Evolutionary conservation across 2,329 filamentous ascomycete species (phyloP).

Genomic region (Stylonectria norvegica): DNA sequence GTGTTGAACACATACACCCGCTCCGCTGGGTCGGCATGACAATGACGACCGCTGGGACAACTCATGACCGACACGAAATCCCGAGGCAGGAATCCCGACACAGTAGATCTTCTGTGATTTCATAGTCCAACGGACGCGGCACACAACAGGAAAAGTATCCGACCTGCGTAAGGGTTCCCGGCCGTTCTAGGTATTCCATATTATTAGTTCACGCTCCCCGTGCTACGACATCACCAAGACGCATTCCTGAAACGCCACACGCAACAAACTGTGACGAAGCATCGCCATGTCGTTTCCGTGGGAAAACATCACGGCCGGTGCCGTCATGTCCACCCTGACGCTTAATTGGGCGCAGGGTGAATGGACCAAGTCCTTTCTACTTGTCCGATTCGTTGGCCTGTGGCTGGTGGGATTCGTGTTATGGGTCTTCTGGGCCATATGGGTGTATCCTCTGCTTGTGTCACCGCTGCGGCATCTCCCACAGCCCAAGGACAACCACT

Average conservation of each 20-base stretch:
- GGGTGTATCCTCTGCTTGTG: constrained; percentile 48
- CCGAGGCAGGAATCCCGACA: too few species aligned
- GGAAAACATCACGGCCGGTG: constrained; percentile 22
- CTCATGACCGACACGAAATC: constrained; percentile 4
- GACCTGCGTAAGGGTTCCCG: too few species aligned
- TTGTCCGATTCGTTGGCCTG: constrained; percentile 31
- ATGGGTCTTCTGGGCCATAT: constrained; percentile 40
- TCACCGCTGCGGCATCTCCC: constrained; percentile 50
- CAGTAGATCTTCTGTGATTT: too few species aligned
- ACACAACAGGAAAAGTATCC: too few species aligned
- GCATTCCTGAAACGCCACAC: too few species aligned
- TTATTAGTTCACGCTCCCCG: neutral
- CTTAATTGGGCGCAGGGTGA: constrained; percentile 16
- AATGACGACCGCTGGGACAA: constrained; percentile 14
- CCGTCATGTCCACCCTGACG: constrained; percentile 22
- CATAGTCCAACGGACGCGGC: too few species aligned
- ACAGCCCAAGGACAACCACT: constrained; percentile 41
- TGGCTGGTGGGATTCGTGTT: constrained; percentile 35
- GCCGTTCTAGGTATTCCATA: too few species aligned
- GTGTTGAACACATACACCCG: constrained; percentile 12
- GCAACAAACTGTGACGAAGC: too few species aligned
- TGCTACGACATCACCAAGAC: too few species aligned
- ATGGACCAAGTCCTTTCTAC: constrained; percentile 32
- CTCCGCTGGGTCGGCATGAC: constrained; percentile 23
- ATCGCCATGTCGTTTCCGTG: constrained; percentile 25